A percentile compares a stretch with the other conserved stretches of the same genome.
phyloP scores from a whole-genome alignment of 1,284 basidiomycete species.

The Amanita bisporigera region DNA sequence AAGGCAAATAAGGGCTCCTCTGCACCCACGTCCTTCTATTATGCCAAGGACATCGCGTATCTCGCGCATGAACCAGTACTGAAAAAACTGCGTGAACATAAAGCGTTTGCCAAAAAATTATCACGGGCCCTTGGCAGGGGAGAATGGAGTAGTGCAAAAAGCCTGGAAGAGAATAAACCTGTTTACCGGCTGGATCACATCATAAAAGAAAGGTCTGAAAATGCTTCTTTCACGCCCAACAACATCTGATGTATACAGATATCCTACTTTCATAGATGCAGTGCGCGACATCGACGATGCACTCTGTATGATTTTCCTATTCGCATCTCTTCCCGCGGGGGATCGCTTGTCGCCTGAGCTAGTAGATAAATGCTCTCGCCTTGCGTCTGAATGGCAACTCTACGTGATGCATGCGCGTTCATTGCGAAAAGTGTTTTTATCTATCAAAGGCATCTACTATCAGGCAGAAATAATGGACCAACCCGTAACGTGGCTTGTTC shows the following conservation, averaged over 20 bases:
- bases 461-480: constrained; percentile 96
- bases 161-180: constrained; percentile 91
- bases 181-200: constrained; percentile 93
- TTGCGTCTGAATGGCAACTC: constrained; percentile 94
- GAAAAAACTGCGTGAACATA: constrained; percentile 96
- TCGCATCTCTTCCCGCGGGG: constrained; percentile 87
- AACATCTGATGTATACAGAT: constrained; percentile 57
- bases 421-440: constrained; percentile 92
- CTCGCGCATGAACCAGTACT: constrained; percentile 97
- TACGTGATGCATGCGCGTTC: constrained; percentile 92
- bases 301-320: constrained; percentile 93
- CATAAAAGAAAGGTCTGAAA: constrained; percentile 91
- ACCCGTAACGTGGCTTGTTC: constrained; percentile 95
- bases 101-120: constrained; percentile 98
- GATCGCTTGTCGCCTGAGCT: constrained; percentile 83
- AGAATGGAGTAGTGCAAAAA: constrained; percentile 97
- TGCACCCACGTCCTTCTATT: constrained; percentile 98
- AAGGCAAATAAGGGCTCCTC: constrained; percentile 98
- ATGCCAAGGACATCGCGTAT: constrained; percentile 98
- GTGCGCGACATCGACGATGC: constrained; percentile 98
- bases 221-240: constrained; percentile 3
- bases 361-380: constrained; percentile 88
- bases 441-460: constrained; percentile 99
- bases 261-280: constrained; percentile 97
- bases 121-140: constrained; percentile 91